Evolutionary conservation across 2,329 filamentous ascomycete species (phyloP).

Genomic region (Aspergillus tubingensis): DNA sequence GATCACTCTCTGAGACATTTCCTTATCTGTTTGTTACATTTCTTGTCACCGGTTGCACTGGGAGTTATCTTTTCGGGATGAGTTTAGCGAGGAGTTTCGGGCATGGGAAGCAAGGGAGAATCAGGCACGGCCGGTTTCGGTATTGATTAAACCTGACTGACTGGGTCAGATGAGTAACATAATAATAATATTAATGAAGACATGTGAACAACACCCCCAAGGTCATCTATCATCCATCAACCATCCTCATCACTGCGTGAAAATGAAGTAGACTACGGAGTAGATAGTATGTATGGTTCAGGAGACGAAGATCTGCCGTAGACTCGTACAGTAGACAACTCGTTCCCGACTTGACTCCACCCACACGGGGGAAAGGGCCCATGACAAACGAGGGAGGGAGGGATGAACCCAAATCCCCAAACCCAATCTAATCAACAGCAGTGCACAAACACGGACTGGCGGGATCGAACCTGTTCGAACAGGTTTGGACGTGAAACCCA

Average conservation of each 20-base stretch:
- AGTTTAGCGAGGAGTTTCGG: conserved; percentile 19
- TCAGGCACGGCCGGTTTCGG: conserved; percentile 8
- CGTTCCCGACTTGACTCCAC: not conserved
- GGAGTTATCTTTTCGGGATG: conserved; percentile 6
- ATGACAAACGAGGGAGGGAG: not conserved
- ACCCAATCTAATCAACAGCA: conserved; percentile 16
- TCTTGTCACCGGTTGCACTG: conserved; percentile 1
- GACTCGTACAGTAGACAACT: not conserved
- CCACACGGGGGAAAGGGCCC: not conserved
- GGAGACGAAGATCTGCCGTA: not conserved
- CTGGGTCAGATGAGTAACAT: conserved; percentile 6
- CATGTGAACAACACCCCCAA: conserved; percentile 1
- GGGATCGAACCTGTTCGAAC: not conserved
- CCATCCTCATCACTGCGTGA: not conserved
- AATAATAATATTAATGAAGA: conserved; percentile 3
- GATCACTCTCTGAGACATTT: conserved; percentile 13
- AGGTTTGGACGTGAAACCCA: not conserved
- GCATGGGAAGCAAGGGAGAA: conserved; percentile 15
- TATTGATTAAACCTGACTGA: conserved; percentile 1
- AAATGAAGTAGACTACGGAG: too few species aligned
- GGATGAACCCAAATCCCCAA: conserved; percentile 3
- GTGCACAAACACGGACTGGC: not conserved
- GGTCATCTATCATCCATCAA: not conserved
- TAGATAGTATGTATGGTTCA: not conserved
- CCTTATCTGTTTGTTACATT: conserved; percentile 1